Conservation (phyloP, 768 basidiomycete genomes). For the Baorangia bicolor region DNA sequence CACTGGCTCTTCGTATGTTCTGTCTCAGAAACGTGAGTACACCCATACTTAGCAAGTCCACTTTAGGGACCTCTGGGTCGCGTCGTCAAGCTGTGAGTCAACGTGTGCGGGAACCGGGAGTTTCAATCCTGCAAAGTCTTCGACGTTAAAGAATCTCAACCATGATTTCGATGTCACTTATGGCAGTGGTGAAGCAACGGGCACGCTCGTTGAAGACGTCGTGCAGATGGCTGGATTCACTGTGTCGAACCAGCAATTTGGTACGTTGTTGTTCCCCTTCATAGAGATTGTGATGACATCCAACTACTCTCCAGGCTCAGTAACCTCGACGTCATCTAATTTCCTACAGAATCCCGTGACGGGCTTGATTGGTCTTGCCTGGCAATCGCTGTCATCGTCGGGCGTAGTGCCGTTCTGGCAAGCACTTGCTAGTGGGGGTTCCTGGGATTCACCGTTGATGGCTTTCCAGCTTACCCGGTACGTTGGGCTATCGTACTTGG, state of each 20-base stretch:
- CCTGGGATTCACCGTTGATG: conserved; percentile 54
- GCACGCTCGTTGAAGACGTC: conserved; percentile 54
- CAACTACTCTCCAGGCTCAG: conserved; percentile 39
- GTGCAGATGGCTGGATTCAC: conserved; percentile 71
- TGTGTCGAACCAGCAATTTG: conserved; percentile 53
- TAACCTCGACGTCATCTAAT: conserved; percentile 32
- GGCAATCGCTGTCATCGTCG: conserved; percentile 58
- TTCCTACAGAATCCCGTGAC: conserved; percentile 51
- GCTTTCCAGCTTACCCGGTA: conserved; percentile 62
- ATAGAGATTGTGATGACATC: neutral
- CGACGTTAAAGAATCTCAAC: conserved; percentile 35
- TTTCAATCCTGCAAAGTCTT: conserved; percentile 35
- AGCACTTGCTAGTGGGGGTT: conserved; percentile 41
- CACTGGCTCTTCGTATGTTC: conserved; percentile 43
- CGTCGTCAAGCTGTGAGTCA: conserved; percentile 31
- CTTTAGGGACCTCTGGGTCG: conserved; percentile 50
- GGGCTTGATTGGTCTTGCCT: conserved; percentile 77
- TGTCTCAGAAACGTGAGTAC: neutral
- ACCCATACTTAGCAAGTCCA: conserved; percentile 22
- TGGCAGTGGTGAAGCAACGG: conserved; percentile 46
- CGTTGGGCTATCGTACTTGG: neutral
- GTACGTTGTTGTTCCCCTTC: conserved; percentile 33
- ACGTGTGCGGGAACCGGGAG: conserved; percentile 34
- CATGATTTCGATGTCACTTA: conserved; percentile 41
- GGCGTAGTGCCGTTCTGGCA: conserved; percentile 67